Evolutionary conservation across 176 grass and related monocot genomes (phyloP), one percentile per base, ranked within the genome.

Genomic region (Hyparrhenia diplandra): DNA sequence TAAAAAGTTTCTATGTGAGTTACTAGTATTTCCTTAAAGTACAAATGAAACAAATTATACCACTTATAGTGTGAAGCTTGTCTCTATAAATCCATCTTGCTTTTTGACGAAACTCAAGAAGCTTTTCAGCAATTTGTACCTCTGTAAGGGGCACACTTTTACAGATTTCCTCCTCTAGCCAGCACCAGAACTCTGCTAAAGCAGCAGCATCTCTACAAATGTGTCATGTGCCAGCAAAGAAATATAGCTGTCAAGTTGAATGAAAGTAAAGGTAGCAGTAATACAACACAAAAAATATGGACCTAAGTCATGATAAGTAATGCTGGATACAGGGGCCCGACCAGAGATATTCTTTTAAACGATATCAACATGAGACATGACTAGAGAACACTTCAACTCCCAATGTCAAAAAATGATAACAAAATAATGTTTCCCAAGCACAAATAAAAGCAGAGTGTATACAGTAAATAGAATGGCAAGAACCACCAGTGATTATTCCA

Each of bases 21-120:
- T n/a, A n/a, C n/a, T 43, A 67, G 10, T 31, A 32, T 66, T 46
- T 32, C 23, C 3, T 14, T 51, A 25, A 37, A 20, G 7, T 18
- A 3, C 13, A 30, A 36, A 62, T n/a, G 76, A 1, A 8, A 39
- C 46, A 78, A 82, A 91, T 51, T 47, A 71, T 98, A 98, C 95
- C 95, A 75, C 95, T 98, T 64, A 98, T 98, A 75, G 95, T 98
- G 65, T 98, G 70, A 98, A 98, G 67, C 95, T 98, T 87, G 90
- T 93, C 77, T 94, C 95, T 75, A 98, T 77, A 75, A 98, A 98
- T 20, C 90, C 90, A 65, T 85, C 86, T 83, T 98, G 95, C 75
- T 93, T 94, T n/a, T 77, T 87, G 79, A 84, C 95, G 95, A 88
- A 98, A 94, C 83, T 89, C 86, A 88, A 98, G 86, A 84, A 98